phyloP scores from a whole-genome alignment of 2,329 filamentous ascomycete species.

The Fusarium sp. region DNA sequence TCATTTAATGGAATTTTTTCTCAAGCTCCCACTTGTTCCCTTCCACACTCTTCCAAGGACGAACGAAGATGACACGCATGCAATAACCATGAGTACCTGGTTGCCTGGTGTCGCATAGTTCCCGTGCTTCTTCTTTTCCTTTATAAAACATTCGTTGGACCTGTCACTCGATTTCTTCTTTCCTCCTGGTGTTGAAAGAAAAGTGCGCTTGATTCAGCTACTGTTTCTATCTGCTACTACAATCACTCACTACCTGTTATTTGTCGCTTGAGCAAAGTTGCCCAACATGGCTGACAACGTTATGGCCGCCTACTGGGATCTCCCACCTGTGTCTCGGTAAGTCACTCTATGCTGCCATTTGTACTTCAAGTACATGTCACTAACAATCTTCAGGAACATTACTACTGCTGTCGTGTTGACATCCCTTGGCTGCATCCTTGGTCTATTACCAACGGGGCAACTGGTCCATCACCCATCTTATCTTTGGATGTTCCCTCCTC shows the following conservation, averaged over 20 bases:
- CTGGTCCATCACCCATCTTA: constrained; percentile 66
- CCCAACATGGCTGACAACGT: constrained; percentile 52
- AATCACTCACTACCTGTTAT: background rate
- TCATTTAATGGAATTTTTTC: constrained; percentile 46
- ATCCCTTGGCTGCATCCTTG: constrained; percentile 70
- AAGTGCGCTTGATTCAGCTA: constrained; percentile 29
- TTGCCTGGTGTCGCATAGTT: constrained; percentile 46
- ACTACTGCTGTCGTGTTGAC: constrained; percentile 71
- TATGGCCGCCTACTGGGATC: constrained; percentile 55
- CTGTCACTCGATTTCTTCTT: constrained; percentile 15
- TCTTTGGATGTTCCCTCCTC: constrained; percentile 65
- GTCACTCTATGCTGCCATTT: constrained; percentile 16
- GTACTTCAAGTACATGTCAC: constrained; percentile 9
- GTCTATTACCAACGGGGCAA: constrained; percentile 63
- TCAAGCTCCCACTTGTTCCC: constrained; percentile 17
- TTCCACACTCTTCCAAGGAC: constrained; percentile 43
- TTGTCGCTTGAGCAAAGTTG: constrained; percentile 51
- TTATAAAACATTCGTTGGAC: constrained; percentile 33
- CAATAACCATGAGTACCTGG: constrained; percentile 52
- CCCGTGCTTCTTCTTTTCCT: constrained; percentile 40
- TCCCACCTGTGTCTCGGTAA: constrained; percentile 60
- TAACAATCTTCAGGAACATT: constrained; percentile 69
- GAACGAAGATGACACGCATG: constrained; percentile 54
- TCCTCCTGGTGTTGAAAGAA: constrained; percentile 4
- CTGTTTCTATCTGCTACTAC: constrained; percentile 31